Conservation (phyloP, 768 basidiomycete genomes). For the Naematelia aurantialba region DNA sequence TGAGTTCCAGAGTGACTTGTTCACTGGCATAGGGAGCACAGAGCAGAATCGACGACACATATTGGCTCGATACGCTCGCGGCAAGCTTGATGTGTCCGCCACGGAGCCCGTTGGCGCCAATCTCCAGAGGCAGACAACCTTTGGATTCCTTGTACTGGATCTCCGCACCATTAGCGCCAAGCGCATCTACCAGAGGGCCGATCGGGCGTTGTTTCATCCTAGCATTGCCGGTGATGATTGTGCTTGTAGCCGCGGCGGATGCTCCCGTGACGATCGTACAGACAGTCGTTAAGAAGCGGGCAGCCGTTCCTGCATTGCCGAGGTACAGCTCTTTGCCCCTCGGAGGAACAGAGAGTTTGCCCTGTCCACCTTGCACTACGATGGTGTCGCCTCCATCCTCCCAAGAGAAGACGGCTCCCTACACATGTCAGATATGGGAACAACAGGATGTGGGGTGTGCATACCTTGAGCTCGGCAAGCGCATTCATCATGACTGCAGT, state of each 20-base stretch:
- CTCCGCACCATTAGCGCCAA: conserved; percentile 70
- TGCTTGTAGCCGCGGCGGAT: conserved; percentile 52
- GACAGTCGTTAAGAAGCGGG: conserved; percentile 93
- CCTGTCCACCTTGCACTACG: conserved; percentile 81
- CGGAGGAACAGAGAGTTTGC: conserved; percentile 68
- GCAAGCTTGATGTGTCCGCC: conserved; percentile 81
- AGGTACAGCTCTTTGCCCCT: conserved; percentile 87
- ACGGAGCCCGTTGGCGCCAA: conserved; percentile 64
- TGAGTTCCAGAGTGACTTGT: conserved; percentile 81
- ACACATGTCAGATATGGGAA: conserved; percentile 12
- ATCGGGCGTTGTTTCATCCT: conserved; percentile 99
- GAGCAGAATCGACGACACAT: conserved; percentile 92
- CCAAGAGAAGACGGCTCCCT: conserved; percentile 92
- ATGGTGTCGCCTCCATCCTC: conserved; percentile 95
- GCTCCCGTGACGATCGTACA: conserved; percentile 67
- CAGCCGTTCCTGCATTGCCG: conserved; percentile 94
- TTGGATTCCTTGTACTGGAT: conserved; percentile 73
- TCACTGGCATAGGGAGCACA: conserved; percentile 88
- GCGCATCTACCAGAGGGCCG: conserved; percentile 87
- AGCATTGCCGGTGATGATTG: conserved; percentile 91
- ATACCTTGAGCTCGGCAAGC: conserved; percentile 76
- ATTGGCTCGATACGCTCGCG: conserved; percentile 94
- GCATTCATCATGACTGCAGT: conserved; percentile 99
- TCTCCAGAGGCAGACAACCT: conserved; percentile 80
- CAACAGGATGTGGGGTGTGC: conserved; percentile 15